Evolutionary conservation across 345 rosid species (phyloP), one percentile per base, ranked within the genome.

Genomic region (Lepidium sativum): DNA sequence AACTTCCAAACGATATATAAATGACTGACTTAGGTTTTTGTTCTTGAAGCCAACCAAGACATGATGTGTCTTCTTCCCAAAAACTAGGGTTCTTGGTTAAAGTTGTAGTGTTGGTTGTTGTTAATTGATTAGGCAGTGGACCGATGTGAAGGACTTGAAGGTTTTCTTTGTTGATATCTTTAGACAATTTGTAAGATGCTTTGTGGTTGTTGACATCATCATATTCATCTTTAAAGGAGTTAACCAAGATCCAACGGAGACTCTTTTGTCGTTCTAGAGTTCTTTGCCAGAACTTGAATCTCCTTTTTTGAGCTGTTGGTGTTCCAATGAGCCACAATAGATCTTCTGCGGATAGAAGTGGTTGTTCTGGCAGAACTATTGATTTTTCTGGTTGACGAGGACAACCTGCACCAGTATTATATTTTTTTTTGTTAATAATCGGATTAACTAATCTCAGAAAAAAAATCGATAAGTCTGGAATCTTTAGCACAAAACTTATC

Each of bases 271-370:
- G 75, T 10, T 83, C 65, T 53, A 83, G 45, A 13, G 83, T 78
- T 66, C 84, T 75, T 53, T 48, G 81, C 98, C 98, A 91, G 27
- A 91, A 91, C 41, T 73, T 72, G 77, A 91, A 88, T 70, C 98
- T 79, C 18, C 76, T 81, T 66, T 70, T 79, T 58, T 74, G 79
- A 57, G 90, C 59, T n/a, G 78, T 32, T 5, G 68, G 66, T 27
- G 70, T 73, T 75, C 98, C 98, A 14, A 92, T 86, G 13, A 92
- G 47, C 98, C 98, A 92, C 5, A 91, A 83, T 43, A 88, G 84
- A 62, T 86, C 90, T n/a, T 77, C 81, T 15, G 85, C 51, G 2
- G 82, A 78, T 14, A 88, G 64, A 27, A 69, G 34, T 0, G 85
- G 84, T 53, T 81, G 84, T 11, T 70, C 65, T 0, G 83, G 80